phyloP scores from a whole-genome alignment of 2,329 filamentous ascomycete species.

The Lachnellula cervina region DNA sequence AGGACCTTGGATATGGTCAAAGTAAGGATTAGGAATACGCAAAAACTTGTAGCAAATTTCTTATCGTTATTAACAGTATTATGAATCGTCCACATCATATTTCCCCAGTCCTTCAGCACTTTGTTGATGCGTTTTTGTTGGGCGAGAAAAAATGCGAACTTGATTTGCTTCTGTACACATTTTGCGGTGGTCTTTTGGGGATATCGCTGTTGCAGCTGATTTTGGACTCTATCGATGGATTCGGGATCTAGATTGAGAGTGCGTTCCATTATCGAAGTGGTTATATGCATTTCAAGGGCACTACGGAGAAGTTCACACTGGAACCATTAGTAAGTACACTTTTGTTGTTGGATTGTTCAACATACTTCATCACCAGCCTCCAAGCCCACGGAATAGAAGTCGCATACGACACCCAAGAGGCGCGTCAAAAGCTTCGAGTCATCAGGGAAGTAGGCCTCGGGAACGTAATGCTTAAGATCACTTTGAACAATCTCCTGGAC shows the following conservation, averaged over 20 bases:
- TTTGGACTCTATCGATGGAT: slow-evolving; percentile 23
- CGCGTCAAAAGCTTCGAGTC: slow-evolving; percentile 23
- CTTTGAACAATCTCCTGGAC: slow-evolving; percentile 25
- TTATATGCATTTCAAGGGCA: slow-evolving; percentile 30
- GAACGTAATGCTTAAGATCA: slow-evolving; percentile 21
- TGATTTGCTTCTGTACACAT: slow-evolving; percentile 30
- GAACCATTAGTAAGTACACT: slow-evolving; percentile 8
- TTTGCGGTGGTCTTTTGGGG: slow-evolving; percentile 22
- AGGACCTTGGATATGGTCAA: slow-evolving; percentile 29
- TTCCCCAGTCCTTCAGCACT: slow-evolving; percentile 29
- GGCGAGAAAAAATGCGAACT: slow-evolving; percentile 27
- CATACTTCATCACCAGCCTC: slow-evolving; percentile 24
- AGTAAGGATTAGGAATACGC: slow-evolving; percentile 26
- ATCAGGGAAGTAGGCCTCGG: slow-evolving; percentile 22
- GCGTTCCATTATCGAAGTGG: slow-evolving; percentile 26
- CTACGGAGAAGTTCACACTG: slow-evolving; percentile 27
- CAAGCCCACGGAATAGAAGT: slow-evolving; percentile 20
- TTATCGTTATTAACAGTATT: slow-evolving; percentile 22
- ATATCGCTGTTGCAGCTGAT: slow-evolving; percentile 20
- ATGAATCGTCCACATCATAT: slow-evolving; percentile 30
- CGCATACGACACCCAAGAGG: slow-evolving; percentile 21
- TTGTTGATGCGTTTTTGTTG: slow-evolving; percentile 26
- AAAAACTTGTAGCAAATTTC: slow-evolving; percentile 30
- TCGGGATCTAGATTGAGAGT: slow-evolving; percentile 27
- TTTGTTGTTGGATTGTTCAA: not conserved